These are phyloP conservation scores for Epithele typhae DNA, from an alignment of 768 basidiomycete genomes.

Conservation along the genomic window DNA sequence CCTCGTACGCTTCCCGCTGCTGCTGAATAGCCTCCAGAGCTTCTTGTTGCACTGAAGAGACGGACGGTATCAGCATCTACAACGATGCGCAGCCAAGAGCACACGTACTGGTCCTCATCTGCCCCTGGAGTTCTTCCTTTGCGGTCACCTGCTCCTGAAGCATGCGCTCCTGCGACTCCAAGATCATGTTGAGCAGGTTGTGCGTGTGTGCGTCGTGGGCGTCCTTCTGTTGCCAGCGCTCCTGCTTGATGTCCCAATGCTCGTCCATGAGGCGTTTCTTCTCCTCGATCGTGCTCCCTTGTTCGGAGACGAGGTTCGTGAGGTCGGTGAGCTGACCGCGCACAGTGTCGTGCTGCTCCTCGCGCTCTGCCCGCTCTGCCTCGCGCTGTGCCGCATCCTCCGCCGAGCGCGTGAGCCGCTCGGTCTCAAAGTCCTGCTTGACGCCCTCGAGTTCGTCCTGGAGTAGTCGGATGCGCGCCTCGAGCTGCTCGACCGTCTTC, in stretches of 20 bases:
- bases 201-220: constrained; percentile 49
- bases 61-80: neutral
- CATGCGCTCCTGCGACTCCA: constrained; percentile 54
- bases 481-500: constrained; percentile 23
- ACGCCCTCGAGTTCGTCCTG: constrained; percentile 20
- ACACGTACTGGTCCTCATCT: constrained; percentile 34
- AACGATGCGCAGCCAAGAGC: neutral
- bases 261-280: constrained; percentile 60
- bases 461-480: constrained; percentile 20
- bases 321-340: constrained; percentile 64
- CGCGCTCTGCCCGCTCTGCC: constrained; percentile 49
- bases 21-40: constrained; percentile 13
- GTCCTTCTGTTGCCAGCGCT: constrained; percentile 56
- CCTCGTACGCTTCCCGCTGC: constrained; percentile 13
- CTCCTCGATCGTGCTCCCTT: constrained; percentile 51
- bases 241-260: constrained; percentile 59
- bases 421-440: constrained; percentile 52
- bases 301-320: constrained; percentile 67
- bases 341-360: constrained; percentile 58
- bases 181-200: constrained; percentile 56
- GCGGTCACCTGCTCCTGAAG: constrained; percentile 57
- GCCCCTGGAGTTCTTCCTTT: constrained; percentile 50
- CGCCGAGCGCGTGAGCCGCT: constrained; percentile 50
- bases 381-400: constrained; percentile 64
- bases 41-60: constrained; percentile 14